Conservation (phyloP, 1,284 basidiomycete species). For the Papiliotrema nemorosa region DNA sequence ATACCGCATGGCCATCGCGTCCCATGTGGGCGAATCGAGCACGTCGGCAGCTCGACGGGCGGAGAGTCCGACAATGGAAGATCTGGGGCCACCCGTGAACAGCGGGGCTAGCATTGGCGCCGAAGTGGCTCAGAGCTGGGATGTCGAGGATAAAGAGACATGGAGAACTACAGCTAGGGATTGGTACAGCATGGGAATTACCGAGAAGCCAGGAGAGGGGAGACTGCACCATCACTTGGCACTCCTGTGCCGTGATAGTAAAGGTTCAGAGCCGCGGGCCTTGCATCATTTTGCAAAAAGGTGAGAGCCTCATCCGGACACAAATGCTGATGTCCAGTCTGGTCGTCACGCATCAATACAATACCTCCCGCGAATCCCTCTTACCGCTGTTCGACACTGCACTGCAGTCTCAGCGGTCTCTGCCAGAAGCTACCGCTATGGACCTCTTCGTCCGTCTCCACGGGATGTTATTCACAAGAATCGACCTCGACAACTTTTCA, state of each 20-base stretch:
- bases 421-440: conserved; percentile 69
- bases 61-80: conserved; percentile 5
- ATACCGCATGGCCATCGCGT: conserved; percentile 87
- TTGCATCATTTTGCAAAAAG: conserved; percentile 96
- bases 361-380: conserved; percentile 80
- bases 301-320: conserved; percentile 49
- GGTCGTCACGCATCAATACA: conserved; percentile 82
- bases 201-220: conserved; percentile 84
- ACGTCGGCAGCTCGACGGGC: not conserved
- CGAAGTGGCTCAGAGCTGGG: conserved; percentile 78
- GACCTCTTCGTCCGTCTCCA: conserved; percentile 90
- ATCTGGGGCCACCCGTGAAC: conserved; percentile 27
- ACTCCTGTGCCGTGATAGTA: conserved; percentile 73
- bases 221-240: conserved; percentile 95
- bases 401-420: conserved; percentile 63
- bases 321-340: conserved; percentile 56
- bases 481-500: conserved; percentile 86
- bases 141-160: conserved; percentile 85
- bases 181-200: conserved; percentile 86
- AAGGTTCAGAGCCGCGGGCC: conserved; percentile 76
- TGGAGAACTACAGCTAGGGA: conserved; percentile 87
- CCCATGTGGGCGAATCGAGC: conserved; percentile 42
- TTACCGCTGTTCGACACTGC: conserved; percentile 75
- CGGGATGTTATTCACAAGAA: conserved; percentile 92
- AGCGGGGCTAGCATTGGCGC: conserved; percentile 74